These are phyloP conservation scores for Globisporangium spiculum DNA, from an alignment of 352 stramenopile genomes.

Conservation along the genomic window DNA sequence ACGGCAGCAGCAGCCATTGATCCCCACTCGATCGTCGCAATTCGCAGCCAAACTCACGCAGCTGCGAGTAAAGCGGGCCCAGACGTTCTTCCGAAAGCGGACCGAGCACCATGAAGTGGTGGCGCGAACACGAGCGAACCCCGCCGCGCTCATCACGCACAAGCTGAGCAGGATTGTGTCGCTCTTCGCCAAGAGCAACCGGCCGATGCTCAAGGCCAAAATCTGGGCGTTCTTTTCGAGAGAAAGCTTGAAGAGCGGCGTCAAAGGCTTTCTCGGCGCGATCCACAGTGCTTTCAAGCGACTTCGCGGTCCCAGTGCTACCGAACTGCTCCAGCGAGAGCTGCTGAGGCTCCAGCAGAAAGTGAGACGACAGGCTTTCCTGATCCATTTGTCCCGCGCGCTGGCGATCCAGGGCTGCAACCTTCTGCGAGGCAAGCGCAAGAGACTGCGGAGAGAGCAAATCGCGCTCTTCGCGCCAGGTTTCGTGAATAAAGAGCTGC, in stretches of 20 bases:
- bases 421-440: constrained; percentile 10
- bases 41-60: neutral
- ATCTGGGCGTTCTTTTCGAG: constrained; percentile 4
- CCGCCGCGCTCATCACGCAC: constrained; percentile 2
- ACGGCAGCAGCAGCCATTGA: neutral
- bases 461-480: neutral
- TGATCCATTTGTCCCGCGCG: constrained; percentile 5
- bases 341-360: constrained; percentile 9
- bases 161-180: constrained; percentile 5
- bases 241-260: neutral
- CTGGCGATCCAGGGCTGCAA: constrained; percentile 13
- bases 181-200: constrained; percentile 13
- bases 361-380: neutral
- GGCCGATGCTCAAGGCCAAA: constrained; percentile 2
- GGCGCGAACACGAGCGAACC: neutral
- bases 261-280: neutral
- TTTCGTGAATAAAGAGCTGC: constrained; percentile 9
- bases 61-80: neutral
- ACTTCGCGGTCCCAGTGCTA: constrained; percentile 1
- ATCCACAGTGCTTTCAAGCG: constrained; percentile 8
- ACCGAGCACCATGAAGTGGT: constrained; percentile 10
- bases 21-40: neutral
- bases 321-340: constrained; percentile 12
- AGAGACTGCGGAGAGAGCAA: constrained; percentile 6
- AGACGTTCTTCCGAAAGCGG: constrained; percentile 10